Conservation (phyloP, 768 basidiomycete genomes). For the Boletus vermiculosoides region DNA sequence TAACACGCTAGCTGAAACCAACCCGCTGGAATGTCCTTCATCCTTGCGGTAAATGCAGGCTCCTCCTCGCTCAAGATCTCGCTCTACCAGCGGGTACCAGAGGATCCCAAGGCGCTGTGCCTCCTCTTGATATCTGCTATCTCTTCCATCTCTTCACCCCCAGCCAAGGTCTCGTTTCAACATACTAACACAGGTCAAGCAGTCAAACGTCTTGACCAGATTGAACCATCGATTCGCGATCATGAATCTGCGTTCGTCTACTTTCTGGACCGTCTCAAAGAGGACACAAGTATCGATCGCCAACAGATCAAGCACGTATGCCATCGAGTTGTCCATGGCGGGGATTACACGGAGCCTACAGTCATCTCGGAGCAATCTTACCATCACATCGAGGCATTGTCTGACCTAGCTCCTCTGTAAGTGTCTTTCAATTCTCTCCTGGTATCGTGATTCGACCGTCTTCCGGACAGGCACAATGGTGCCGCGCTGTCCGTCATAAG, state of each 20-base stretch:
- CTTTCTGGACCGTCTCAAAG: constrained; percentile 51
- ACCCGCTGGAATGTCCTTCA: constrained; percentile 33
- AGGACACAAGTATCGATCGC: constrained; percentile 42
- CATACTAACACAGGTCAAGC: background rate
- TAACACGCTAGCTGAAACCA: too few relatives aligned
- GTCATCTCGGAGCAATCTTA: constrained; percentile 65
- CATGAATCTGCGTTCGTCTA: constrained; percentile 62
- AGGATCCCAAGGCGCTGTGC: constrained; percentile 35
- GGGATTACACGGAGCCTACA: constrained; percentile 70
- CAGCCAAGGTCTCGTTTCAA: constrained; percentile 50
- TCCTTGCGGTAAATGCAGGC: constrained; percentile 76
- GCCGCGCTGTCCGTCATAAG: constrained; percentile 59
- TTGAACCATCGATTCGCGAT: constrained; percentile 43
- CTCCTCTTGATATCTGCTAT: constrained; percentile 53
- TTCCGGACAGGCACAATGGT: constrained; percentile 52
- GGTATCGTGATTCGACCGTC: background rate
- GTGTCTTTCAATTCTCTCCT: constrained; percentile 26
- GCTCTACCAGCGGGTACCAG: constrained; percentile 45
- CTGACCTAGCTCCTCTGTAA: constrained; percentile 78
- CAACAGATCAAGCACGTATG: constrained; percentile 54
- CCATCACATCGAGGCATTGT: constrained; percentile 70
- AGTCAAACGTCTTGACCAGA: constrained; percentile 22
- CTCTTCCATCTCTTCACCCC: constrained; percentile 57
- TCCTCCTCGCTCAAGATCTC: constrained; percentile 86
- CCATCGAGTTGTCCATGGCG: constrained; percentile 87